Evolutionary conservation across 768 basidiomycete genomes (phyloP).

Genomic region (Lactarius tabidus): DNA sequence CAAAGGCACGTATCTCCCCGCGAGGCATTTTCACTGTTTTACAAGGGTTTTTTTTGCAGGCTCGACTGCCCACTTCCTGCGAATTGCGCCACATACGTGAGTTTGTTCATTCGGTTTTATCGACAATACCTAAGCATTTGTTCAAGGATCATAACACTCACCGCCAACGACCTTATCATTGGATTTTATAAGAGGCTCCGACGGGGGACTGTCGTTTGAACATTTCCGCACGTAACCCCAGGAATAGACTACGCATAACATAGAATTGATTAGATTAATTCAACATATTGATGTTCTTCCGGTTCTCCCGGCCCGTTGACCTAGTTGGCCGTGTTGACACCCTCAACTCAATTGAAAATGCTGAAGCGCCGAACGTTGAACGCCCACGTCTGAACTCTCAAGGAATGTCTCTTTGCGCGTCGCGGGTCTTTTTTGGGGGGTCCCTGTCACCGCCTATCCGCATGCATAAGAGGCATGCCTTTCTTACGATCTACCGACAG

Average conservation of each 20-base stretch:
- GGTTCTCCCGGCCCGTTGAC: neutral
- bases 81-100: conserved; percentile 90
- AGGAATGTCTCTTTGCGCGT: conserved; percentile 8
- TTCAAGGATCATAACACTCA: conserved; percentile 81
- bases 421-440: neutral
- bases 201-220: conserved; percentile 22
- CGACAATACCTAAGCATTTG: neutral
- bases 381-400: neutral
- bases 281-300: neutral
- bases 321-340: neutral
- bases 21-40: neutral
- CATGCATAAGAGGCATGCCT: neutral
- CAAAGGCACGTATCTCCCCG: conserved; percentile 55
- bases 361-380: too few species aligned
- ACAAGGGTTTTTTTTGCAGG: conserved; percentile 42
- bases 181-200: conserved; percentile 54
- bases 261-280: neutral
- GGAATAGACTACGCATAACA: neutral
- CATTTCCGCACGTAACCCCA: neutral
- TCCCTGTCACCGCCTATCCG: neutral
- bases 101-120: conserved; percentile 29
- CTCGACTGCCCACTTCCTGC: conserved; percentile 88
- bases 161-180: conserved; percentile 77
- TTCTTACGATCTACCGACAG: conserved; percentile 1
- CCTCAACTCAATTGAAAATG: too few species aligned